Base-by-base conservation (phyloP, 2,329 filamentous ascomycete species). In the Teratosphaeriaceae sp. region DNA sequence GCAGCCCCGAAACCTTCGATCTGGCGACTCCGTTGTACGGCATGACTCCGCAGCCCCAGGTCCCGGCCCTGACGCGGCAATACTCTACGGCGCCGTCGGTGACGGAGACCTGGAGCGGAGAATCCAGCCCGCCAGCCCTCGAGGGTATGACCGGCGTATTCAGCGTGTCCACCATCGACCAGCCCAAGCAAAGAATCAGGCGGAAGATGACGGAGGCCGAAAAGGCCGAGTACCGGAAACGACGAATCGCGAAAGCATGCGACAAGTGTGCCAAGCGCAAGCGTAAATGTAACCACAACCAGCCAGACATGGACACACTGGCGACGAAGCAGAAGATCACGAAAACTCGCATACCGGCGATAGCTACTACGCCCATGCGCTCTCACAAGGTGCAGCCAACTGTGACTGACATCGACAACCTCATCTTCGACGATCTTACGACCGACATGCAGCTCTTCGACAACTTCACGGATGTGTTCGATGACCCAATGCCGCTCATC, bases 171-270 rank as follows among this genome's bases (percentile, higher is more conserved):
- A 50, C 58, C 12, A 47, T 45, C 20, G 46, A 54, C 7, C 62
- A 62, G 48, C 59, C 59, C 8, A 63, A 61, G 49, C 61, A 62
- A 43, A 52, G 56, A 35, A 45, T 59, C 20, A 46, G 62, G 23
- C 50, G 62, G 18, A 65, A 64, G 50, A 65, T 65, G 62, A 65
- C 62, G 39, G 61, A 62, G 33, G 55, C 59, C 2, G 62, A 65
- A 46, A 63, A 63, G 53, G 48, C 54, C 37, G 62, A 65, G 51
- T 65, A 65, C 51, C 59, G 61, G 21, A 63, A 63, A 44, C 59
- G 61, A 22, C 49, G 62, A 27, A 61, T 62, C 15, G 61, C 61
- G 11, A 63, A 63, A 44, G 62, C 62, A 7, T 65, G 62, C 49
- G 59, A 62, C 9, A 58, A 59, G 47, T 65, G 62, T 48, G 54